Conservation (phyloP, 768 basidiomycete genomes). For the Auriscalpium vulgare region DNA sequence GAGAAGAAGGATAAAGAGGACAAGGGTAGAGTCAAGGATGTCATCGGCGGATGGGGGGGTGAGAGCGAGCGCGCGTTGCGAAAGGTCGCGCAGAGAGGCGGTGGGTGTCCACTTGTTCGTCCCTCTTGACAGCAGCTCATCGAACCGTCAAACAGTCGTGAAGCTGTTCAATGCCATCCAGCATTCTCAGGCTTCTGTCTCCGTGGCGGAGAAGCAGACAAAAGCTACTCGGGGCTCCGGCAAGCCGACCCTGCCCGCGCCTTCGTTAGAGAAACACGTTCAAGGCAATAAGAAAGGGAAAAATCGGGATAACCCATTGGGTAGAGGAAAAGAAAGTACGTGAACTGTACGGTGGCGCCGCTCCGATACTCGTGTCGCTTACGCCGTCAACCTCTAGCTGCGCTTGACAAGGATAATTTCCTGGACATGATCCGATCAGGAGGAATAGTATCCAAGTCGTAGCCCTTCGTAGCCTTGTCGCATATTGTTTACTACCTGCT, state of each 20-base stretch:
- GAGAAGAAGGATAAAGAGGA: constrained; percentile 74
- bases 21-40: constrained; percentile 54
- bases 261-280: constrained; percentile 40
- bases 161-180: constrained; percentile 83
- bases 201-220: constrained; percentile 44
- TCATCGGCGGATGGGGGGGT: constrained; percentile 85
- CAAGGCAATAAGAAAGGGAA: constrained; percentile 42
- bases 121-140: background rate
- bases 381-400: constrained; percentile 28
- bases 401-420: constrained; percentile 65
- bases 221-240: constrained; percentile 63
- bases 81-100: constrained; percentile 83
- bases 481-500: background rate
- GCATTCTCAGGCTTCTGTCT: constrained; percentile 58
- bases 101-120: constrained; percentile 30
- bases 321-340: constrained; percentile 52
- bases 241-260: constrained; percentile 66
- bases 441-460: constrained; percentile 67
- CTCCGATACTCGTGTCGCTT: background rate
- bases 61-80: constrained; percentile 68
- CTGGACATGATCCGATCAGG: constrained; percentile 80
- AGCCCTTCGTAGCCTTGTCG: constrained; percentile 3
- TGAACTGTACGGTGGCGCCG: background rate
- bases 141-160: constrained; percentile 44
- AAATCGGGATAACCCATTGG: constrained; percentile 46